A percentile compares a stretch with the other conserved stretches of the same genome.
Conservation (phyloP, 495 filamentous ascomycete species). For the Podospora didyma region DNA sequence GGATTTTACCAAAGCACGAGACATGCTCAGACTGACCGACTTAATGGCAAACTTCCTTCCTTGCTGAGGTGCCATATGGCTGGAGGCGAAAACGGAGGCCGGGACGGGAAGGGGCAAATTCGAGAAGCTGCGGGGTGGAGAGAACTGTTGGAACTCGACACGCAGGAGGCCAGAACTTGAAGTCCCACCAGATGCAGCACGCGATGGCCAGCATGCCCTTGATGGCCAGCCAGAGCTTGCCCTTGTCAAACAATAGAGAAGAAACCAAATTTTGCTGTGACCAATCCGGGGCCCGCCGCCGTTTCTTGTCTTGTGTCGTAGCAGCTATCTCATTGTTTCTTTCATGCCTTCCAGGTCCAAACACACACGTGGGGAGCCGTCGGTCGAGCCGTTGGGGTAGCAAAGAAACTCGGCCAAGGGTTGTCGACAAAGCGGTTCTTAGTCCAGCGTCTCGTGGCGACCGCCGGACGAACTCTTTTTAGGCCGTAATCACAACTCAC, state of each 20-base stretch:
- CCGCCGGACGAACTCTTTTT: no score
- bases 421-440: conserved; percentile 5
- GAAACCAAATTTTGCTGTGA: no score
- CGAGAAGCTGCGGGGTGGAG: conserved; percentile 5
- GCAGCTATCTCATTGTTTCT: conserved; percentile 1
- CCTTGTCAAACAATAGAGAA: no score
- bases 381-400: neutral
- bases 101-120: conserved; percentile 9
- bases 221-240: no score
- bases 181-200: no score
- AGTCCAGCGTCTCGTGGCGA: conserved; percentile 1
- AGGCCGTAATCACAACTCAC: neutral
- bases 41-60: no score
- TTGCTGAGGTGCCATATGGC: neutral
- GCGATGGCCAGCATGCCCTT: no score
- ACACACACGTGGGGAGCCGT: conserved; percentile 3
- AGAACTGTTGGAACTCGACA: neutral
- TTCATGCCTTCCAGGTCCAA: no score
- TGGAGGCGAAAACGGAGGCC: no score
- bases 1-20: no score
- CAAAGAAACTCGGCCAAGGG: neutral
- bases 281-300: neutral
- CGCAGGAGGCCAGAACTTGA: no score
- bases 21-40: no score
- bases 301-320: neutral